Evolutionary conservation across 495 filamentous ascomycete genomes (phyloP), one percentile per base, ranked within the genome.

Genomic region (Talaromyces thailandensis): DNA sequence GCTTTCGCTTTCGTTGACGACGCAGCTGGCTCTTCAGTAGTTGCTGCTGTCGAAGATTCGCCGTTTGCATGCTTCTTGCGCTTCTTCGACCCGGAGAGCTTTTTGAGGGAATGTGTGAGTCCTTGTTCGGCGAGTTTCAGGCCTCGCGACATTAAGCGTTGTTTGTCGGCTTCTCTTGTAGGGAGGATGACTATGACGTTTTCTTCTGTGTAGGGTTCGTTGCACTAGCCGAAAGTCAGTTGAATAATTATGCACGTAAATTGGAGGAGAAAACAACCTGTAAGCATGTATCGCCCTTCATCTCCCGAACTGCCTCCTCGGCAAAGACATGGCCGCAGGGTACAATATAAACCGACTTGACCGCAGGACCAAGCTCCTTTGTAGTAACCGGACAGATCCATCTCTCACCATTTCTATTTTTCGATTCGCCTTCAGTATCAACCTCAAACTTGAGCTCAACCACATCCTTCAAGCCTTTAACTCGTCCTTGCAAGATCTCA

Each of bases 281-380:
- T 61, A 88, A 68, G 66, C 87, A 90, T 61, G 73, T 81, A 60
- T 86, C 78, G 0, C 76, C 83, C 56, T 80, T 78, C 4, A 97
- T 81, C 71, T 96, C 91, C 63, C 87, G 88, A 58, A 97, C 83
- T 8, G 90, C 90, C 56, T 84, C 84, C 64, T 93, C 91, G 2
- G 89, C 85, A 72, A 98, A 98, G 1, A 90, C 95, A 81, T 98
- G 95, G 1, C 94, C 94, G 68, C 94, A 98, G 0, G 94, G 94
- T 16, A 97, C 91, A 6, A 98, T 68, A 71, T 98, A 98, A 18
- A 96, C 91, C 9, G 90, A 79, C 75, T 86, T 92, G 16, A 88
- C 86, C 11, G 80, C 82, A 0, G 92, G 83, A 2, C 95, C 95
- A 55, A 98, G 74, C 70, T 88, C 84, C 73, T 96, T 96, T 50